Evolutionary conservation across 345 rosid genomes (phyloP), one percentile per base, ranked within the genome.

Genomic region (Alliaria petiolata): DNA sequence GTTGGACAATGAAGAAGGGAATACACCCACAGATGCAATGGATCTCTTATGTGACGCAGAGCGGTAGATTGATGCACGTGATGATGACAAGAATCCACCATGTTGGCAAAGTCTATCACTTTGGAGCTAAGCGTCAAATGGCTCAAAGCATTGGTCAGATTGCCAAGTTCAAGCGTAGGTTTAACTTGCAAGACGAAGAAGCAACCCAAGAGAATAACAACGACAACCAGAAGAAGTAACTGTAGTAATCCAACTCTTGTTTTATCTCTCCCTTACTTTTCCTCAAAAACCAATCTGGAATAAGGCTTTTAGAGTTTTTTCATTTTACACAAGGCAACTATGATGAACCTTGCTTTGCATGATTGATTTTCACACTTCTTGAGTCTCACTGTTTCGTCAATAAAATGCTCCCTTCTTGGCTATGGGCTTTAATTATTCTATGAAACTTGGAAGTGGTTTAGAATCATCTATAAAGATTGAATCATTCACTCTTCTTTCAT

Each of bases 1-100:
- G 68, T 6, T 39, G 12, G 30, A 50, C 28, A 70, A 93, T 89
- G 97, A 93, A 87, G 97, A 93, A 93, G 72, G 97, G 98, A 52
- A 8, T 85, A 69, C 97, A 95, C 81, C 99, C 95, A 72, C 97
- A 89, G 81, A 75, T 88, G 95, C 99, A 89, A 69, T 95, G 97
- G 95, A 85, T 93, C 77, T 91, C 98, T 4, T 93, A 89, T 47
- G 96, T 89, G 65, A 91, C 96, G 14, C 95, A 86, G 71, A 89
- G 93, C 30, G 97, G 98, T 68, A 78, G 98, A 78, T 69, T 91
- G 86, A 87, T 93, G 81, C 76, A 89, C 35, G 89, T 89, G 19
- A 87, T 84, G 93, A 91, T 93, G 98, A 89, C 97, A 47, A 82
- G 86, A 76, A 86, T 93, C 73, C 95, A 87, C 65, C 80, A 86